Percentiles rank a stretch among this genome's conserved stretches.
These are phyloP conservation scores for Asterochloris sp. DNA, from an alignment of 139 green algal species.

Conservation along the genomic window DNA sequence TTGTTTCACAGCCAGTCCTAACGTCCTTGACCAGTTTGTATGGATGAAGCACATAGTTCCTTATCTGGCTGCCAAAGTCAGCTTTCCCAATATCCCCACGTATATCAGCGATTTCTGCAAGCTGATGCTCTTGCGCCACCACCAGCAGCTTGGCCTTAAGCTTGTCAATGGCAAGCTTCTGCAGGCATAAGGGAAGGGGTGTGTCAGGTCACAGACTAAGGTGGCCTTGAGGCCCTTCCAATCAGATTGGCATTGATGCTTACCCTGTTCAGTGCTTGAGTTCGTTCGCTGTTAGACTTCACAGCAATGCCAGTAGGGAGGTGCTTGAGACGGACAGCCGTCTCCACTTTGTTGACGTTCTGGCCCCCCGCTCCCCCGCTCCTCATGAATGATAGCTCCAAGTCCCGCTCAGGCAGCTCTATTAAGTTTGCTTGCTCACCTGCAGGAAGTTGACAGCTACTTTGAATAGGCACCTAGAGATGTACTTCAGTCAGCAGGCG, in stretches of 20 bases:
- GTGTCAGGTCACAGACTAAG: too few species aligned
- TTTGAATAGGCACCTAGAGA: not conserved
- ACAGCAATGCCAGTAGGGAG: slow-evolving; percentile 85
- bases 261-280: slow-evolving; percentile 68
- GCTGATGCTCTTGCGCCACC: slow-evolving; percentile 80
- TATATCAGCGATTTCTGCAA: slow-evolving; percentile 75
- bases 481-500: not conserved
- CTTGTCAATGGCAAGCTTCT: slow-evolving; percentile 55
- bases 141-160: slow-evolving; percentile 82
- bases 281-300: slow-evolving; percentile 75
- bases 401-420: slow-evolving; percentile 74
- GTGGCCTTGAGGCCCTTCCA: too few species aligned
- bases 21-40: slow-evolving; percentile 97
- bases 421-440: slow-evolving; percentile 31
- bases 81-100: slow-evolving; percentile 88
- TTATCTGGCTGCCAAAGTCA: slow-evolving; percentile 96
- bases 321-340: slow-evolving; percentile 87
- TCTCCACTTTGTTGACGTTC: slow-evolving; percentile 99
- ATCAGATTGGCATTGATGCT: not conserved
- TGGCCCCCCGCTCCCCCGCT: slow-evolving; percentile 64
- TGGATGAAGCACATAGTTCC: slow-evolving; percentile 97
- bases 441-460: slow-evolving; percentile 6
- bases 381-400: slow-evolving; percentile 57
- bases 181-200: not conserved
- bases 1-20: slow-evolving; percentile 67